Evolutionary conservation across 2,329 filamentous ascomycete species (phyloP).

Genomic region (Lachnellula occidentalis): DNA sequence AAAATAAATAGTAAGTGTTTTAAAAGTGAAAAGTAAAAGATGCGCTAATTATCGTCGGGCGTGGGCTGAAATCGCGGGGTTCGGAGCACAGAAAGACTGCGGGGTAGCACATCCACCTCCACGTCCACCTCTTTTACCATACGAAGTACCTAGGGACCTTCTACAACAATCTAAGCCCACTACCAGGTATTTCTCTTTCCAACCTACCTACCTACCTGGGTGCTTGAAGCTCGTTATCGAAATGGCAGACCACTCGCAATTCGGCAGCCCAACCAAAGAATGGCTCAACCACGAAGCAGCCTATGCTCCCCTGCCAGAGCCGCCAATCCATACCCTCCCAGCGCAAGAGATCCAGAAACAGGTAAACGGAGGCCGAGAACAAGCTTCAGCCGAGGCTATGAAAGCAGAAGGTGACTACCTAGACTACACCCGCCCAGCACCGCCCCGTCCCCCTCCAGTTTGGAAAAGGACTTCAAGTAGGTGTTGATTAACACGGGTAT

Average conservation of each 20-base stretch:
- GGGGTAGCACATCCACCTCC: no score
- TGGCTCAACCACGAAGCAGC: constrained; percentile 37
- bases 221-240: neutral
- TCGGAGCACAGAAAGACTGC: no score
- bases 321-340: constrained; percentile 23
- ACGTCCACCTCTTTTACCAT: no score
- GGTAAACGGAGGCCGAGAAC: constrained; percentile 33
- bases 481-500: neutral
- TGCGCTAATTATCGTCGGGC: no score
- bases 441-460: neutral
- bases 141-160: no score
- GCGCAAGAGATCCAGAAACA: constrained; percentile 12
- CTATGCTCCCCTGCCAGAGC: constrained; percentile 25
- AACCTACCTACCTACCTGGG: neutral
- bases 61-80: no score
- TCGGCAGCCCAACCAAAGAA: constrained; percentile 38
- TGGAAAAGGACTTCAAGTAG: no score
- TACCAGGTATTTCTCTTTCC: no score
- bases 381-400: constrained; percentile 30
- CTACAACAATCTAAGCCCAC: no score
- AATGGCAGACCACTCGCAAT: constrained; percentile 37
- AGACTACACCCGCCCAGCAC: neutral
- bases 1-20: no score
- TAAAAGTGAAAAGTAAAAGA: no score
- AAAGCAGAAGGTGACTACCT: constrained; percentile 23